Conservation (phyloP, 257 asterid species). For the Scutellaria baicalensis region DNA sequence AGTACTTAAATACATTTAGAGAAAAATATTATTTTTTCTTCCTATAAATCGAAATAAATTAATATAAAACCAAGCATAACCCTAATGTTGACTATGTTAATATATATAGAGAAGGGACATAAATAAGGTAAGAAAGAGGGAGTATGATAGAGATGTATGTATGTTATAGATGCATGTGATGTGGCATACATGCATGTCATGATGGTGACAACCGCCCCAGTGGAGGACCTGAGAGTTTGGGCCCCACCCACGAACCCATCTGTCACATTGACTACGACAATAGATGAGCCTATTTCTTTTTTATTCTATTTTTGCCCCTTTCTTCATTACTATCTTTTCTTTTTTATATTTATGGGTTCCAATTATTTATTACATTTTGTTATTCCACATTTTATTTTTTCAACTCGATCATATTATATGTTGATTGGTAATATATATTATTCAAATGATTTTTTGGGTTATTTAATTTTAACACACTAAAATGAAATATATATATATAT, state of each 20-base stretch:
- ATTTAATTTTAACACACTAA: no score
- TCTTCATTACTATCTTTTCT: not conserved
- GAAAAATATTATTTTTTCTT: no score
- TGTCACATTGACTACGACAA: conserved; percentile 16
- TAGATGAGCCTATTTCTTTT: not conserved
- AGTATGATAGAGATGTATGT: not conserved
- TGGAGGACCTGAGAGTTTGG: not conserved
- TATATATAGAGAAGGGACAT: no score
- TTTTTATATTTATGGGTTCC: no score
- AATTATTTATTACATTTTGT: not conserved
- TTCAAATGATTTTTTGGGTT: no score
- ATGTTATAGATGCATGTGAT: not conserved
- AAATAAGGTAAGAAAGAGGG: no score
- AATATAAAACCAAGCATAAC: not conserved
- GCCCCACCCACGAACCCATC: conserved; percentile 4
- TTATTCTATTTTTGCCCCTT: not conserved
- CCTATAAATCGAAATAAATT: not conserved
- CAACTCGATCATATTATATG: no score
- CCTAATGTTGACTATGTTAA: not conserved
- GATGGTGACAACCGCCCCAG: conserved; percentile 15
- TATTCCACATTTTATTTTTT: not conserved
- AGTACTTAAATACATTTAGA: no score
- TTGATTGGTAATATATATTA: no score
- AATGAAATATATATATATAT: no score
- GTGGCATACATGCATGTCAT: not conserved